phyloP scores from a whole-genome alignment of 306 rosid species.

The Cucurbita moschata region DNA sequence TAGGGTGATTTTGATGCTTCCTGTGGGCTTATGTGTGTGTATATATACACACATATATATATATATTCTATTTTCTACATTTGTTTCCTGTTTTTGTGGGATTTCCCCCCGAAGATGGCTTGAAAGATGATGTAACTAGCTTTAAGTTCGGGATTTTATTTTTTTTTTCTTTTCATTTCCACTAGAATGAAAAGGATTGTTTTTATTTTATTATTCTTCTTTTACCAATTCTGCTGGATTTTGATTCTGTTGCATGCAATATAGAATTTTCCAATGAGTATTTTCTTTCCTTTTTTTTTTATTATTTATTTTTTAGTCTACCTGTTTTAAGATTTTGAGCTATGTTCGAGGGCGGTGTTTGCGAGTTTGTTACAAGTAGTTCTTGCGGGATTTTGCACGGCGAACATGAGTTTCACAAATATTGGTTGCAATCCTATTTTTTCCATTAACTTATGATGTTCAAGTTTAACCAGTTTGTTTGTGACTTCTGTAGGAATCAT shows the following conservation, averaged over 20 bases:
- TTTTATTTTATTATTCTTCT: background rate
- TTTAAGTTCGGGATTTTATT: background rate
- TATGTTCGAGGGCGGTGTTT: background rate
- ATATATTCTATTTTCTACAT: background rate
- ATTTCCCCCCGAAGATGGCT: background rate
- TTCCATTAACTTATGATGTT: background rate
- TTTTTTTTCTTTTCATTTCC: background rate
- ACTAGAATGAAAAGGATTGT: background rate
- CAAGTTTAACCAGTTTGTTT: background rate
- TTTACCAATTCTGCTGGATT: background rate
- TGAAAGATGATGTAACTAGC: background rate
- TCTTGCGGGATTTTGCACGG: background rate
- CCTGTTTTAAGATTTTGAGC: background rate
- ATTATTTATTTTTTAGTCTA: too few species aligned
- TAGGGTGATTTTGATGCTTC: background rate
- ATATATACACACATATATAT: too few species aligned
- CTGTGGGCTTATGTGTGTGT: background rate
- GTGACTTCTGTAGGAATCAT: background rate
- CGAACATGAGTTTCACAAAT: background rate
- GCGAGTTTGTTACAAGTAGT: background rate
- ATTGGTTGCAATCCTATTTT: background rate
- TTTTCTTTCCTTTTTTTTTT: background rate
- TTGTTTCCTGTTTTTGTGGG: background rate
- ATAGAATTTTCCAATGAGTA: background rate
- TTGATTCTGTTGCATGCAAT: background rate